phyloP scores from a whole-genome alignment of 2,329 filamentous ascomycete genomes.

The Alternaria arbusti region DNA sequence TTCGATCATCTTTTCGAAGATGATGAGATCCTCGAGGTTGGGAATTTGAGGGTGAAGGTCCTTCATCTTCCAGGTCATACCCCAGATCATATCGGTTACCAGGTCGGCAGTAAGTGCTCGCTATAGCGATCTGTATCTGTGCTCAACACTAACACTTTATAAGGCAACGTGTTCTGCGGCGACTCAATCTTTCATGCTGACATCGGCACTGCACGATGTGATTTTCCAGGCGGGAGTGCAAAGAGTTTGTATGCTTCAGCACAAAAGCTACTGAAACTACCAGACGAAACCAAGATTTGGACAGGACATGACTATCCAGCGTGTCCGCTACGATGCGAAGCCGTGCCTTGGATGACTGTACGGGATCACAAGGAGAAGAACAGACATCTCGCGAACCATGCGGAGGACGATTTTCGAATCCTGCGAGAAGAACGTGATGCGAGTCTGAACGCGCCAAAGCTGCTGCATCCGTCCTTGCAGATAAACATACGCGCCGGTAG shows the following conservation, averaged over 20 bases:
- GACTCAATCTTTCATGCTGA: conserved; percentile 46
- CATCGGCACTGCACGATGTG: conserved; percentile 42
- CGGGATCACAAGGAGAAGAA: conserved; percentile 43
- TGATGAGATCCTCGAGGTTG: conserved; percentile 61
- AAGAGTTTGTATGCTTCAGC: conserved; percentile 34
- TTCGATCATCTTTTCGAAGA: conserved; percentile 64
- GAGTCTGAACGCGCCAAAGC: conserved; percentile 37
- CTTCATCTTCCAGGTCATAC: conserved; percentile 67
- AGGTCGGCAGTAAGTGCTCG: conserved; percentile 50
- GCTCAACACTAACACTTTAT: neutral
- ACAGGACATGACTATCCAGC: conserved; percentile 48
- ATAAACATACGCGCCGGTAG: conserved; percentile 50
- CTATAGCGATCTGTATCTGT: neutral
- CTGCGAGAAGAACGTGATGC: conserved; percentile 42
- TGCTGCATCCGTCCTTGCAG: conserved; percentile 50
- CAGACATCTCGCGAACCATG: conserved; percentile 40
- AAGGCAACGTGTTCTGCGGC: conserved; percentile 46
- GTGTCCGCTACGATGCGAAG: conserved; percentile 13
- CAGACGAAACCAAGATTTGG: conserved; percentile 40
- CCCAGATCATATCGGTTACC: conserved; percentile 66
- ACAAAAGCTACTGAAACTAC: conserved; percentile 35
- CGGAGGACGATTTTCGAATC: conserved; percentile 43
- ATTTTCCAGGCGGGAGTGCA: conserved; percentile 47
- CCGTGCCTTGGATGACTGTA: conserved; percentile 45
- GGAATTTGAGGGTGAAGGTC: conserved; percentile 53